These are phyloP conservation scores for Pleurotus ostreatus DNA, from an alignment of 768 basidiomycete species.

Conservation along the genomic window DNA sequence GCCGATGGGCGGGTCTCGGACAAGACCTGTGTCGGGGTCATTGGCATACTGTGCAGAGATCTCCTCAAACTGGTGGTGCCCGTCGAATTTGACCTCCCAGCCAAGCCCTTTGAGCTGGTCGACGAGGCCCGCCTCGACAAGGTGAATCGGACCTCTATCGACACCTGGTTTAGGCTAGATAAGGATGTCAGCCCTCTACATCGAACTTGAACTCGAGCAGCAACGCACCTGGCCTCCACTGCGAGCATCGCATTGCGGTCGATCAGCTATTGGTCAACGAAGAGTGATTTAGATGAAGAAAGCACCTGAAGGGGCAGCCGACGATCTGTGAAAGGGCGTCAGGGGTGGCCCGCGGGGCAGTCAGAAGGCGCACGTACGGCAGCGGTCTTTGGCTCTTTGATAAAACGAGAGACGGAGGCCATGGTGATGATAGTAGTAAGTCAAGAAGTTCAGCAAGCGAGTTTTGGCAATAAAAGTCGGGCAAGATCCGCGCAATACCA, in stretches of 20 bases:
- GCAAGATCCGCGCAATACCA: conserved; percentile 18
- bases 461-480: conserved; percentile 2
- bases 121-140: conserved; percentile 84
- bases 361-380: conserved; percentile 52
- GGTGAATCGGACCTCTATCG: conserved; percentile 82
- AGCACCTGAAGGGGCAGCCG: conserved; percentile 93
- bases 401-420: conserved; percentile 38
- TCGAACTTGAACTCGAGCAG: background rate
- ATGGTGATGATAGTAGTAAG: conserved; percentile 16
- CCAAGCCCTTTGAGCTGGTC: conserved; percentile 74
- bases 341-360: conserved; percentile 7
- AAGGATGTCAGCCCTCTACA: conserved; percentile 10
- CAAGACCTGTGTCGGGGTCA: conserved; percentile 1
- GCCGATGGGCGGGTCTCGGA: conserved; percentile 77
- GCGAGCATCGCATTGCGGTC: conserved; percentile 8
- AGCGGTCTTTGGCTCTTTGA: conserved; percentile 67
- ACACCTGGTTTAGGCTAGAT: conserved; percentile 72
- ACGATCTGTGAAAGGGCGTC: conserved; percentile 57
- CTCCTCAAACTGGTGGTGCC: conserved; percentile 86
- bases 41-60: conserved; percentile 31
- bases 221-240: conserved; percentile 64
- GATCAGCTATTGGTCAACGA: background rate
- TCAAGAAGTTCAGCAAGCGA: conserved; percentile 6
- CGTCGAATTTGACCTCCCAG: conserved; percentile 88
- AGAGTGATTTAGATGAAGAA: conserved; percentile 12